These are phyloP conservation scores for Penicillium cataractarum DNA, from an alignment of 495 filamentous ascomycete species.

Conservation along the genomic window DNA sequence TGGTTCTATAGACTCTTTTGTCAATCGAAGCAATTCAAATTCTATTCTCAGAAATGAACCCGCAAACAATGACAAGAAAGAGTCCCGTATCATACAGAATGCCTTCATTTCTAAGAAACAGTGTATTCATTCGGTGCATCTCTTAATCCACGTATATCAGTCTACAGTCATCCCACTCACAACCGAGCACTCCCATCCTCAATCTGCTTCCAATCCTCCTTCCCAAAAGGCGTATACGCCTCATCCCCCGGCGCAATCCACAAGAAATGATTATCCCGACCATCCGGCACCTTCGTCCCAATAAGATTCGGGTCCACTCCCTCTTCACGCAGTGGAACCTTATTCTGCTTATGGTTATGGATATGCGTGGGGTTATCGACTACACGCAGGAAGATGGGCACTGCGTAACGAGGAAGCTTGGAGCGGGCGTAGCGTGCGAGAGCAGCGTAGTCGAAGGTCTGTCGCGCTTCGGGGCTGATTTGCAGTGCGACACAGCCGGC, in stretches of 20 bases:
- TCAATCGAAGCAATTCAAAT: conserved; percentile 36
- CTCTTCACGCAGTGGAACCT: conserved; percentile 70
- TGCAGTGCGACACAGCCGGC: conserved; percentile 68
- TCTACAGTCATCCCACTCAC: conserved; percentile 27
- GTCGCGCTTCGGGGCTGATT: conserved; percentile 39
- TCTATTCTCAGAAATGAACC: conserved; percentile 36
- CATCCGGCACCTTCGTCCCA: conserved; percentile 52
- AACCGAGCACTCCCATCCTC: conserved; percentile 52
- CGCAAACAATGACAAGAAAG: too few relatives aligned
- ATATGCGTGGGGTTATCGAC: conserved; percentile 62
- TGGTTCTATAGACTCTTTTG: background rate
- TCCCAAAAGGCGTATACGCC: conserved; percentile 60
- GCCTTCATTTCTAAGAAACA: background rate
- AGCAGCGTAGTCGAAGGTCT: conserved; percentile 55
- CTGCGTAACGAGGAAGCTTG: conserved; percentile 72
- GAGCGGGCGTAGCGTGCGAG: conserved; percentile 56
- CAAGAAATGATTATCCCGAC: conserved; percentile 52
- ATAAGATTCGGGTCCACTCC: conserved; percentile 63
- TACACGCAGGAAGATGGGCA: conserved; percentile 73
- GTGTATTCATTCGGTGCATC: background rate
- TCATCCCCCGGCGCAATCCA: conserved; percentile 59
- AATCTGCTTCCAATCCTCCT: conserved; percentile 61
- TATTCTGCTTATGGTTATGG: conserved; percentile 87
- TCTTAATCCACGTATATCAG: conserved; percentile 2
- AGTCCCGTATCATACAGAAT: too few relatives aligned